A percentile compares a stretch with the other conserved stretches of the same genome.
Evolutionary conservation across 345 rosid species (phyloP).

Genomic region (Aegle marmelos): DNA sequence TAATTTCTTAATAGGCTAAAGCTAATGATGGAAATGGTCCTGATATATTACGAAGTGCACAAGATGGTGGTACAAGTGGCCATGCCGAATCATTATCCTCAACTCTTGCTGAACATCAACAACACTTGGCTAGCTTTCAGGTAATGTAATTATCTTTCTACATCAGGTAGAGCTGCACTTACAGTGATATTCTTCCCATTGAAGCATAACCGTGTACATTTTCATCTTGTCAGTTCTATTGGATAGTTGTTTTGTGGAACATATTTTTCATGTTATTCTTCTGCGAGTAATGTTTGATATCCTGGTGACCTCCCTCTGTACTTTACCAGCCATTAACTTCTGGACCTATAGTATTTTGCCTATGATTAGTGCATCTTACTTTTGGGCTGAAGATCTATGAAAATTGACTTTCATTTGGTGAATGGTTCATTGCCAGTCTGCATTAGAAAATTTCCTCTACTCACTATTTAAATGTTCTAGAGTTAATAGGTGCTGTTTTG

Average conservation of each 20-base stretch:
- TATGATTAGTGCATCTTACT: background rate
- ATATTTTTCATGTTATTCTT: background rate
- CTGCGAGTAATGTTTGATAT: background rate
- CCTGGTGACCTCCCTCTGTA: background rate
- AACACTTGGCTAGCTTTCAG: constrained; percentile 98
- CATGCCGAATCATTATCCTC: constrained; percentile 92
- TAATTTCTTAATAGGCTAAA: constrained; percentile 61
- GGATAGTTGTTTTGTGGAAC: background rate
- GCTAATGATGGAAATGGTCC: constrained; percentile 99
- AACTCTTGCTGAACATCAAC: constrained; percentile 93
- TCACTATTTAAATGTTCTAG: background rate
- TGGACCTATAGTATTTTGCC: background rate
- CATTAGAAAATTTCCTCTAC: background rate
- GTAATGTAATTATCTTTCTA: constrained; percentile 29
- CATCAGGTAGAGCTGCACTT: background rate
- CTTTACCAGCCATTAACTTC: background rate
- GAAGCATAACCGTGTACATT: background rate
- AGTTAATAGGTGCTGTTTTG: constrained; percentile 3
- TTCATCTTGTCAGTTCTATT: background rate
- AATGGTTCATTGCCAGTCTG: background rate
- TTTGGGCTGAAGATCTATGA: constrained; percentile 2
- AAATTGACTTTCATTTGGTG: background rate
- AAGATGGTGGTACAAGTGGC: constrained; percentile 75
- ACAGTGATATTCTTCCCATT: background rate
- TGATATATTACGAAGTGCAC: constrained; percentile 76